Conservation (phyloP, 2,329 filamentous ascomycete genomes). For the Fonsecaea pedrosoi region DNA sequence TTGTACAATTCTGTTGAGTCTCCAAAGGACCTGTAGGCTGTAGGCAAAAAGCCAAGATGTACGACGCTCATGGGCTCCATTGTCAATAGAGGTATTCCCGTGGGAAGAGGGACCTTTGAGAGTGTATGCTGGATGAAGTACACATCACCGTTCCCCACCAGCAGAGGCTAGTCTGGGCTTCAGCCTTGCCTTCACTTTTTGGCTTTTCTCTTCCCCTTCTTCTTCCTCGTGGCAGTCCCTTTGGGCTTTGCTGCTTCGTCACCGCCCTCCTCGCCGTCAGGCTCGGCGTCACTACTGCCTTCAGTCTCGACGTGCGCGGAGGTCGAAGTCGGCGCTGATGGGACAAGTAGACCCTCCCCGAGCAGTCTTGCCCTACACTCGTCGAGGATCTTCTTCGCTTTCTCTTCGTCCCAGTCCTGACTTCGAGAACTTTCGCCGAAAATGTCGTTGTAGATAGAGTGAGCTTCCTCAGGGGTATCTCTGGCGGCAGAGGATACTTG, state of each 20-base stretch:
- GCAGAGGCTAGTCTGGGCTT: background rate
- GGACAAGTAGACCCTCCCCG: slow-evolving; percentile 28
- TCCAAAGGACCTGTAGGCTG: no score
- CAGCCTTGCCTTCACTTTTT: slow-evolving; percentile 4
- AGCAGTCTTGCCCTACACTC: slow-evolving; percentile 30
- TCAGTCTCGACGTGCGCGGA: slow-evolving; percentile 17
- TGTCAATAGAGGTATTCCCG: no score
- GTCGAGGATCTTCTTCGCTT: slow-evolving; percentile 31
- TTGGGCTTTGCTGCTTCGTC: slow-evolving; percentile 7
- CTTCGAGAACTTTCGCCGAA: slow-evolving; percentile 22
- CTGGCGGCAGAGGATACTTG: background rate
- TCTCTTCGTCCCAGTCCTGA: slow-evolving; percentile 28
- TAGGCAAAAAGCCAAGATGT: background rate
- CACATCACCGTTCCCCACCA: background rate
- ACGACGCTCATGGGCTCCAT: background rate
- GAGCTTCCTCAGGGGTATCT: background rate
- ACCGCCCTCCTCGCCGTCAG: slow-evolving; percentile 18
- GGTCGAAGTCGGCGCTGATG: slow-evolving; percentile 9
- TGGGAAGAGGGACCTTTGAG: no score
- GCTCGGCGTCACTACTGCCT: slow-evolving; percentile 28
- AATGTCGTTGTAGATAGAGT: slow-evolving; percentile 22
- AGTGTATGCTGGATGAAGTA: background rate
- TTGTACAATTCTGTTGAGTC: no score
- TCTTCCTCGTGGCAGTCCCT: slow-evolving; percentile 23
- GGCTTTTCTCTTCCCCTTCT: slow-evolving; percentile 16